Base-by-base conservation (phyloP, 2,329 filamentous ascomycete species). In the Achaetomium macrosporum region DNA sequence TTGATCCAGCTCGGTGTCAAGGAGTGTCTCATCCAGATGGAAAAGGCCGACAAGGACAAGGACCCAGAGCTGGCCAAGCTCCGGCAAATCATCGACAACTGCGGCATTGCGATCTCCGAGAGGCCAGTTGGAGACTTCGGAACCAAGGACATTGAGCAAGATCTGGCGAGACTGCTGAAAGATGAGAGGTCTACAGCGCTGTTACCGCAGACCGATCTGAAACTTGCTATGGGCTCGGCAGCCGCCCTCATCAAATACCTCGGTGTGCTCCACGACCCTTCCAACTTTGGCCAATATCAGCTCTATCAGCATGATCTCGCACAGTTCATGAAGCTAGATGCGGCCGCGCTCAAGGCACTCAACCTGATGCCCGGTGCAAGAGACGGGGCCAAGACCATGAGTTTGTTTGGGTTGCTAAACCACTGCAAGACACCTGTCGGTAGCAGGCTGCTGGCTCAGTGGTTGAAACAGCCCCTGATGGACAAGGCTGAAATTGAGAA, bases 391-490 rank as follows among this genome's bases (percentile, higher is more conserved):
- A 97, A 96, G 74, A 95, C 83, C 1, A 99, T 99, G 93, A 97
- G 91, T 66, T 69, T 99, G 48, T 99, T 88, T 63, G 93, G 93
- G 0, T 74, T 99, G 16, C 76, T 99, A 40, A 97, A 99, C 64
- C 91, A 97, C 69, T 99, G 93, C 83, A 97, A 96, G 69, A 99
- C 93, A 1, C 89, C 93, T 0, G 84, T 95, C 1, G 93, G 93
- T 13, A 95, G 91, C 64, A 81, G 95, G 44, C 70, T 99, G 53
- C 75, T 99, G 30, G 86, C 92, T 1, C 95, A 99, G 66, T 99
- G 93, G 93, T 76, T 99, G 49, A 99, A 99, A 71, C 93, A 99
- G 68, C 93, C 93, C 0, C 73, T 99, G 37, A 99, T 99, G 93
- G 89, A 81, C 71, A 83, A 89, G 57, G 76, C 79, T 2, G 91